These are phyloP conservation scores for Mycena alexandri DNA, from an alignment of 768 basidiomycete species.

Conservation along the genomic window DNA sequence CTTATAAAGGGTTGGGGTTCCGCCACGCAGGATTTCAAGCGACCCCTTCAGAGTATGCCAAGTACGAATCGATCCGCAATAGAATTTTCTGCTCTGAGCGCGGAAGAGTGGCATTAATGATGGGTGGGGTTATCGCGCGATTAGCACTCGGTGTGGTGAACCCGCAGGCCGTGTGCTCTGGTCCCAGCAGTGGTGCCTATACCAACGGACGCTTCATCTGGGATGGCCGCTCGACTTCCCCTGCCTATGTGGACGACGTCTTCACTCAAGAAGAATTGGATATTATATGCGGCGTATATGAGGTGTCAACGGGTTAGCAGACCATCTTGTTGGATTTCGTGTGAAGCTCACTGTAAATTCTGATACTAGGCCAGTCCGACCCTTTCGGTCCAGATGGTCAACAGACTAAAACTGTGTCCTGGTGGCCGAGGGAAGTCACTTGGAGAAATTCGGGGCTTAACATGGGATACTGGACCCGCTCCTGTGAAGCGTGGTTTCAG, in stretches of 20 bases:
- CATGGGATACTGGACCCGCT: constrained; percentile 21
- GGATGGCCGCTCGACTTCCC: constrained; percentile 9
- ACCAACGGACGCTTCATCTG: constrained; percentile 3
- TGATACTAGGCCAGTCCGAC: not conserved
- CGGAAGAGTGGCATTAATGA: constrained; percentile 15
- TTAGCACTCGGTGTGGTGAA: constrained; percentile 11
- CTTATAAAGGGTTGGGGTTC: constrained; percentile 17
- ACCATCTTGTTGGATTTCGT: not conserved
- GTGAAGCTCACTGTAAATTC: not conserved
- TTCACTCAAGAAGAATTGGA: constrained; percentile 18
- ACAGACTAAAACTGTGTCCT: constrained; percentile 14
- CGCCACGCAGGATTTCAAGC: constrained; percentile 2
- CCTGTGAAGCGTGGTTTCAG: constrained; percentile 26
- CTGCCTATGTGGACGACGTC: constrained; percentile 17
- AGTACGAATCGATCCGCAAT: constrained; percentile 19
- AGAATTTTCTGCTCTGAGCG: constrained; percentile 13
- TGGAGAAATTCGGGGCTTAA: constrained; percentile 7
- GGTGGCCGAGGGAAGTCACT: constrained; percentile 3
- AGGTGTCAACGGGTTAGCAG: constrained; percentile 20
- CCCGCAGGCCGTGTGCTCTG: constrained; percentile 13
- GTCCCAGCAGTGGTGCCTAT: not conserved
- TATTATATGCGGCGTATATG: constrained; percentile 22
- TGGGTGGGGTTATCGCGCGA: constrained; percentile 20
- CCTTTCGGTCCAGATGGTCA: not conserved
- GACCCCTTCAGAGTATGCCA: not conserved